Evolutionary conservation across 345 rosid species (phyloP), one percentile per base, ranked within the genome.

Genomic region (Eutrema heterophyllum): DNA sequence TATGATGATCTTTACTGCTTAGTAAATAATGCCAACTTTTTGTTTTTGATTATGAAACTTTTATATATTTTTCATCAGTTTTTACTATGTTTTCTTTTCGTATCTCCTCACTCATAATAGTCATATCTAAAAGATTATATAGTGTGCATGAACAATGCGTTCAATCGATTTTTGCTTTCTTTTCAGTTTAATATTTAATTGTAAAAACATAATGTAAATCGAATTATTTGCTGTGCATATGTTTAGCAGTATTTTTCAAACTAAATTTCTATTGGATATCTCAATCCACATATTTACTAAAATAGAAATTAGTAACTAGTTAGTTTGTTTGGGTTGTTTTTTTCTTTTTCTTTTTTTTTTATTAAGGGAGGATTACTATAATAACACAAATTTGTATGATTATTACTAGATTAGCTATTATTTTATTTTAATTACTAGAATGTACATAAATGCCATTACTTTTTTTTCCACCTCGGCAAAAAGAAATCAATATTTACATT

Each of bases 1-100:
- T 3, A 15, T 46, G 9, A 52, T 44, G 4, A 64, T 73, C 11
- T 53, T 64, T 51, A 52, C 41, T 52, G 27, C 48, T 72, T 64
- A 72, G 77, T 73, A 64, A 73, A 73, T 73, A 73, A 73, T 73
- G 71, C 18, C 43, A 55, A 55, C 33, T 35, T 64, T 64, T 35
- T 45, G 39, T 64, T 64, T 72, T 9, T 11, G 16, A 24, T n/a
- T 44, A 35, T 51, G 14, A 60, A 30, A 50, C 1, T 40, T 51
- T 18, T 15, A 45, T 30, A 44, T 71, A 44, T 1, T 50, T 71
- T 40, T 41, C 32, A 15, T 52, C 32, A 41, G 11, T 48, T 59
- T 46, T 26, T 24, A 29, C 43, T 8, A 13, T 32, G 12, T 26
- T 24, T 44, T 4, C 24, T 51, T 64, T 29, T 40, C 41, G 29